phyloP scores from a whole-genome alignment of 345 rosid genomes.

The Excoecaria cochinchinensis region DNA sequence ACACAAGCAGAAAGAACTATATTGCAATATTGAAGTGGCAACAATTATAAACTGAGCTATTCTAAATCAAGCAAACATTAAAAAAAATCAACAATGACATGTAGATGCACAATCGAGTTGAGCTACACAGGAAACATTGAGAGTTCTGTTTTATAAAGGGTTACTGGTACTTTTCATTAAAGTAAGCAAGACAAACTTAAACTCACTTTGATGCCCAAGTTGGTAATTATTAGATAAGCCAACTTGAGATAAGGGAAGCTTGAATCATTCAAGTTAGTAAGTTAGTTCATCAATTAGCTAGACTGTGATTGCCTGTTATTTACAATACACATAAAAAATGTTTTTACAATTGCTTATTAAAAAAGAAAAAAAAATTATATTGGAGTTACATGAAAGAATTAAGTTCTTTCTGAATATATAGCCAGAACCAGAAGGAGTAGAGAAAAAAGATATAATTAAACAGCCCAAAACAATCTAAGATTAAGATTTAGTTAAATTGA shows the following conservation, averaged over 20 bases:
- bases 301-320: background rate
- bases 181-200: background rate
- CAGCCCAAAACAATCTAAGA: background rate
- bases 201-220: too few species aligned
- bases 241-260: too few species aligned
- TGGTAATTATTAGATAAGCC: too few species aligned
- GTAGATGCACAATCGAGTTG: background rate
- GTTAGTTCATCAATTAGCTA: too few species aligned
- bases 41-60: background rate
- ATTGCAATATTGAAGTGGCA: background rate
- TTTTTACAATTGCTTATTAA: background rate
- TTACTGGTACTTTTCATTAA: background rate
- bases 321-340: background rate
- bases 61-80: background rate
- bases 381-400: background rate
- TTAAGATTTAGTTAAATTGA: background rate
- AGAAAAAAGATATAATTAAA: background rate
- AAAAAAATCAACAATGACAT: background rate
- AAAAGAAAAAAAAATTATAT: background rate
- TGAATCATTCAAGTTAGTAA: too few species aligned
- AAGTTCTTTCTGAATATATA: background rate
- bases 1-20: background rate
- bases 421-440: background rate
- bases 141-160: background rate
- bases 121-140: background rate